Evolutionary conservation across 106 monocot species (phyloP), one percentile per base, ranked within the genome.

Genomic region (Agapanthus africanus): DNA sequence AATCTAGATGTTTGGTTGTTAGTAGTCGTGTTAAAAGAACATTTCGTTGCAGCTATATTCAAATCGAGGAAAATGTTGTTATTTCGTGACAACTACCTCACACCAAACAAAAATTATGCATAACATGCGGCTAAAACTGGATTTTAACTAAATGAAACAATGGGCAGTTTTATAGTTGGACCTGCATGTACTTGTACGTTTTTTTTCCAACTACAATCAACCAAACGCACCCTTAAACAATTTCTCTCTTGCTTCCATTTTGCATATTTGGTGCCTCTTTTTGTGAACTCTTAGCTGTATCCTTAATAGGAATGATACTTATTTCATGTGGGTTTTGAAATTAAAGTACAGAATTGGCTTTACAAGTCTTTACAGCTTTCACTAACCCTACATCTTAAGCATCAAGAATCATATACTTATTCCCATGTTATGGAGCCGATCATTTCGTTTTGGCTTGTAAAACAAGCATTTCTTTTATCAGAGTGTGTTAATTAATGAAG

Each of bases 331-430:
- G 61, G 35, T 8, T 6, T n/a, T 18, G 36, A 61, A 1, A 36
- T 35, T 61, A 32, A 36, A 61, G 61, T 61, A 61, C 7, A 6
- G 59, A 59, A 32, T 61, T 36, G 35, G n/a, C 33, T 61, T 19
- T 19, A n/a, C n/a, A n/a, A 61, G 4, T 61, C 61, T 36, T 36
- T 35, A 35, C 61, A 61, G 36, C 61, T 36, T n/a, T 36, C 0
- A 36, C 36, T 61, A 61, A 19, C 4, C 61, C 33, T n/a, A 19
- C 16, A 18, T n/a, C 61, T 61, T 61, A 35, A 19, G 61, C n/a
- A 19, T 61, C 61, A 36, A 36, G 35, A 3, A 61, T 61, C 35
- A 59, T 59, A 59, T 59, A 36, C 61, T 61, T 35, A 61, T 61
- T 61, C 61, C 36, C 36, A 61, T 36, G 35, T 33, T 61, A 36